Evolutionary conservation across 1,284 basidiomycete genomes (phyloP).

Genomic region (Acaromyces ingoldii): DNA sequence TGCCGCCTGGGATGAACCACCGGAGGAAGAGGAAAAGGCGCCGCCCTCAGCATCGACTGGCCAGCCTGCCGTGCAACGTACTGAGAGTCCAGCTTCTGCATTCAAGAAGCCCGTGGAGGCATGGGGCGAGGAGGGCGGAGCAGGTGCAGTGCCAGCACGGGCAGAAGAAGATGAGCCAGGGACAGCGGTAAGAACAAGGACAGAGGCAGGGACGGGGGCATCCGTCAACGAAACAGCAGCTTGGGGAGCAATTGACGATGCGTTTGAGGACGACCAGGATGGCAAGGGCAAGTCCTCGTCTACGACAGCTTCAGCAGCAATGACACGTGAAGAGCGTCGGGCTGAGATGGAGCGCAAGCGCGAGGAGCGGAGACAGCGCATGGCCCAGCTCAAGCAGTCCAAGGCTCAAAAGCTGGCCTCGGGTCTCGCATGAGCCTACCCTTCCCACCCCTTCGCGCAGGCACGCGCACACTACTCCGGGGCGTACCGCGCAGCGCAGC

Average conservation of each 20-base stretch:
- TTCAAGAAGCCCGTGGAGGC: not conserved
- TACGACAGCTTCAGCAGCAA: slow-evolving; percentile 7
- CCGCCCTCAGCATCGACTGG: not conserved
- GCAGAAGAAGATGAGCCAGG: too few relatives aligned
- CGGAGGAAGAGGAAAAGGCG: slow-evolving; percentile 1
- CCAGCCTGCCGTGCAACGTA: not conserved
- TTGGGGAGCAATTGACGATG: slow-evolving; percentile 22
- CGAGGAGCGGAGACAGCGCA: slow-evolving; percentile 22
- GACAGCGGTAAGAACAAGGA: not conserved
- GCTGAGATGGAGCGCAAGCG: slow-evolving; percentile 36
- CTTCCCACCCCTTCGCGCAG: too few relatives aligned
- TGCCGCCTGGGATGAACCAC: slow-evolving; percentile 1
- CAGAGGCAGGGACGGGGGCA: not conserved
- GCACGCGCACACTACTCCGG: too few relatives aligned
- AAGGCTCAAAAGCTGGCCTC: slow-evolving; percentile 20
- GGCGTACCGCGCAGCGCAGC: too few relatives aligned
- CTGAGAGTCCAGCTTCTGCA: not conserved
- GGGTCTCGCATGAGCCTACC: slow-evolving; percentile 3
- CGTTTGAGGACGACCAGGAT: slow-evolving; percentile 11
- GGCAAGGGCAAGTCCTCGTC: slow-evolving; percentile 5
- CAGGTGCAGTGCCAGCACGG: not conserved
- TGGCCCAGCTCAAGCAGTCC: slow-evolving; percentile 31
- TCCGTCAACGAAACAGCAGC: too few relatives aligned
- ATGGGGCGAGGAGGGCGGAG: not conserved
- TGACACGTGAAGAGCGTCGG: slow-evolving; percentile 40